These are phyloP conservation scores for Parasarocladium wereldwijsianum DNA, from an alignment of 2,329 filamentous ascomycete genomes.

Conservation along the genomic window DNA sequence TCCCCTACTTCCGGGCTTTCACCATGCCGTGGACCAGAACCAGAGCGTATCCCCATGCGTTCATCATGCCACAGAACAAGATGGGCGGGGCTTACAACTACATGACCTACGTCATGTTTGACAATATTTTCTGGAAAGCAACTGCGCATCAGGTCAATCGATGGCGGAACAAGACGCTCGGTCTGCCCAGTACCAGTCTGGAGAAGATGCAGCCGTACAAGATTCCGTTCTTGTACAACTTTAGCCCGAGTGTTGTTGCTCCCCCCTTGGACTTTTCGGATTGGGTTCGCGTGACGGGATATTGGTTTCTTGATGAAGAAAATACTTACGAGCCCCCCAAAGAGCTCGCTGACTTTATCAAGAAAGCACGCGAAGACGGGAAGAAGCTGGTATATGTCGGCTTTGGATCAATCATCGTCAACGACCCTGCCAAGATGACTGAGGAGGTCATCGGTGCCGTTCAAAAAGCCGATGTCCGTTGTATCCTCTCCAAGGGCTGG, in stretches of 20 bases:
- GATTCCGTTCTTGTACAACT: conserved; percentile 97
- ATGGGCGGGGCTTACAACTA: conserved; percentile 94
- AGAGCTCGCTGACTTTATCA: conserved; percentile 69
- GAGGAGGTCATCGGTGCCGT: conserved; percentile 89
- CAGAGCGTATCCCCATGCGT: conserved; percentile 89
- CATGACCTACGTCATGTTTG: conserved; percentile 90
- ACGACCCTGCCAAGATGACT: conserved; percentile 76
- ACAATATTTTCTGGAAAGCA: conserved; percentile 91
- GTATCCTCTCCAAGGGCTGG: conserved; percentile 94
- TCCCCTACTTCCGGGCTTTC: conserved; percentile 94
- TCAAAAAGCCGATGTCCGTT: conserved; percentile 78
- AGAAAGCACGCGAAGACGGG: conserved; percentile 60
- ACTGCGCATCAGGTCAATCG: conserved; percentile 83
- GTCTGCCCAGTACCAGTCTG: conserved; percentile 64
- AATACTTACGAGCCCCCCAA: conserved; percentile 53
- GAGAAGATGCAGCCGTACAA: conserved; percentile 93
- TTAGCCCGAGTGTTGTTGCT: conserved; percentile 84
- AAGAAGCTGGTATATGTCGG: conserved; percentile 96
- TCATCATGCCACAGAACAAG: conserved; percentile 82
- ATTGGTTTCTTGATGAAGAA: conserved; percentile 89
- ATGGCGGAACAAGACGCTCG: conserved; percentile 73
- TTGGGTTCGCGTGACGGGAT: conserved; percentile 94
- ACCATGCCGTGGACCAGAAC: conserved; percentile 99
- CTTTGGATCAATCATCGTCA: conserved; percentile 90
- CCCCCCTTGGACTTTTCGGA: conserved; percentile 92